Conservation (phyloP, 2,329 filamentous ascomycete genomes). For the Hymenoscyphus fraxineus region DNA sequence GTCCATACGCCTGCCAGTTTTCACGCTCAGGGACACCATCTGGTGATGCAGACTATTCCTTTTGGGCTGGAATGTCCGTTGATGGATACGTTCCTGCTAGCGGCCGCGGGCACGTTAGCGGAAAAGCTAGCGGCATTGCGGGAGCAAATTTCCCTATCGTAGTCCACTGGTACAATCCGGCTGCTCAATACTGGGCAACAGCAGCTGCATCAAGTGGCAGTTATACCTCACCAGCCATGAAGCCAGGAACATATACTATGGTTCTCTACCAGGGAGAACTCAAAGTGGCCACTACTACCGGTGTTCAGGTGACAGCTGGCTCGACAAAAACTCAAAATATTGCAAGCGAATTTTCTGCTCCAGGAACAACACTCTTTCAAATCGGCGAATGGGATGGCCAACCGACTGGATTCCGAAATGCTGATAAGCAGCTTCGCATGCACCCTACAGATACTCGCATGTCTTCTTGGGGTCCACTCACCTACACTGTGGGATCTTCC, state of each 20-base stretch:
- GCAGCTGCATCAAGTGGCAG: conserved; percentile 47
- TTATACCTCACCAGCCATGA: conserved; percentile 64
- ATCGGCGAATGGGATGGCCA: conserved; percentile 65
- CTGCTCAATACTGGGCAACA: conserved; percentile 63
- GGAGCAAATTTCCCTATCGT: conserved; percentile 50
- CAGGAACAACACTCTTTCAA: conserved; percentile 54
- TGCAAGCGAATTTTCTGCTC: conserved; percentile 41
- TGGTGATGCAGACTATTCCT: conserved; percentile 47
- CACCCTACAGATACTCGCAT: conserved; percentile 64
- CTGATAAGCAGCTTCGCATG: conserved; percentile 64
- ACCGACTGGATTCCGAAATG: conserved; percentile 62
- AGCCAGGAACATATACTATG: conserved; percentile 66
- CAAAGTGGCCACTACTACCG: conserved; percentile 46
- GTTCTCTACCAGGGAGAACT: conserved; percentile 59
- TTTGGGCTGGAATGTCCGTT: conserved; percentile 56
- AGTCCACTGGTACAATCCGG: conserved; percentile 62
- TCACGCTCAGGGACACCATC: conserved; percentile 53
- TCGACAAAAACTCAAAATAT: conserved; percentile 48
- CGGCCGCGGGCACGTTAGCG: conserved; percentile 55
- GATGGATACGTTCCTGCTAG: conserved; percentile 54
- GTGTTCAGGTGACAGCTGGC: conserved; percentile 48
- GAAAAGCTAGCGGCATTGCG: conserved; percentile 55
- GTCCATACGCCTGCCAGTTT: conserved; percentile 61
- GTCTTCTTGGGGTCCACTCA: conserved; percentile 55
- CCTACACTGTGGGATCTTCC: conserved; percentile 58